Conservation (phyloP, 2,329 filamentous ascomycete species). For the Aspergillus aculeatinus region DNA sequence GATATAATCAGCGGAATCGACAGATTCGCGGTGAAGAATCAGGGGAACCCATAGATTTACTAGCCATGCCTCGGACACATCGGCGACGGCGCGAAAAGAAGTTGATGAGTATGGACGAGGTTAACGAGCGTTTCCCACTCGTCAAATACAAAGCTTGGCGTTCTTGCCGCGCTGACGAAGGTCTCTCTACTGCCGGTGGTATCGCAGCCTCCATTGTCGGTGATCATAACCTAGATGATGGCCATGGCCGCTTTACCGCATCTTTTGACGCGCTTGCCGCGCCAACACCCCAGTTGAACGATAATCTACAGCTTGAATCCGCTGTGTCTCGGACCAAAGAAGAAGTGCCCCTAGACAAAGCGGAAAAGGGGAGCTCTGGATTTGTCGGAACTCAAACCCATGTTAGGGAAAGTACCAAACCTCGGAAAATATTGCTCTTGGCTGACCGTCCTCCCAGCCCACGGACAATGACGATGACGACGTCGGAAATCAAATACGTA, state of each 20-base stretch:
- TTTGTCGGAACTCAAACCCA: constrained; percentile 6
- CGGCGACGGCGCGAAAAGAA: constrained; percentile 93
- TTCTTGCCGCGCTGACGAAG: constrained; percentile 75
- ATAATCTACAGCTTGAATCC: constrained; percentile 20
- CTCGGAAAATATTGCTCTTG: constrained; percentile 41
- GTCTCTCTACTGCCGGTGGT: constrained; percentile 78
- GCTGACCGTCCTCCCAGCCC: constrained; percentile 22
- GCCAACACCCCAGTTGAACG: constrained; percentile 23
- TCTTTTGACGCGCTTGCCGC: constrained; percentile 23
- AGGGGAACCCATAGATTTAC: constrained; percentile 83
- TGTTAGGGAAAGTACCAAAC: constrained; percentile 20
- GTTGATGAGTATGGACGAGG: constrained; percentile 97
- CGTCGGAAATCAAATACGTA: constrained; percentile 74
- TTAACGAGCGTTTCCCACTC: constrained; percentile 94
- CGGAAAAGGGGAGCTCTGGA: constrained; percentile 18
- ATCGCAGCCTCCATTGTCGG: constrained; percentile 71
- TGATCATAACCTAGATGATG: constrained; percentile 69
- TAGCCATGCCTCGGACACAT: constrained; percentile 80
- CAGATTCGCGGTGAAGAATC: constrained; percentile 73
- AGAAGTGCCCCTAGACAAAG: constrained; percentile 10
- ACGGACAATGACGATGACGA: constrained; percentile 70
- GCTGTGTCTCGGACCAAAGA: constrained; percentile 15
- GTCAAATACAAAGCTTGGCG: constrained; percentile 97
- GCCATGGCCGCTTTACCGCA: constrained; percentile 46
- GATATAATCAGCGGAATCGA: constrained; percentile 93